A percentile compares a stretch with the other conserved stretches of the same genome.
Conservation (phyloP, 2,329 filamentous ascomycete species). For the Claviceps quebecensis region DNA sequence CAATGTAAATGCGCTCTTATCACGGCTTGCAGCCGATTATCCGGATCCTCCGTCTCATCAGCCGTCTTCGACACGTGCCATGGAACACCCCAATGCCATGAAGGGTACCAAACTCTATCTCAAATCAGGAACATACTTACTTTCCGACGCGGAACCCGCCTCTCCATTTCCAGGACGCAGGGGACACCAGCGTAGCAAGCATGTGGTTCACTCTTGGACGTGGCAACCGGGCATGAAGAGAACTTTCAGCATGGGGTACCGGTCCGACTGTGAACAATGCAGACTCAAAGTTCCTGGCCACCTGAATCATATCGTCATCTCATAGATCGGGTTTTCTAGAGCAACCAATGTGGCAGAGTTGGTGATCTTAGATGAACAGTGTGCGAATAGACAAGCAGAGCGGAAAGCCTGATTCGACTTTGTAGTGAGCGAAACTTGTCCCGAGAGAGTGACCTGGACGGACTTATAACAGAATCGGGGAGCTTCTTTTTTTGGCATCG, state of each 20-base stretch:
- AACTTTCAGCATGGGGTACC: conserved; percentile 65
- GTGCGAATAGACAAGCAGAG: background rate
- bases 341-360: background rate
- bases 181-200: conserved; percentile 43
- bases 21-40: conserved; percentile 6
- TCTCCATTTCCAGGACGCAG: conserved; percentile 35
- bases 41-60: conserved; percentile 10
- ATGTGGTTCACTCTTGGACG: conserved; percentile 48
- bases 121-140: conserved; percentile 8
- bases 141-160: conserved; percentile 21
- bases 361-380: background rate
- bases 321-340: conserved; percentile 25
- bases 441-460: too few species aligned
- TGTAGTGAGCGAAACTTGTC: background rate
- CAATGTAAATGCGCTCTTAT: background rate
- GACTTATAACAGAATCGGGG: too few species aligned
- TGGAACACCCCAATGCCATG: conserved; percentile 25
- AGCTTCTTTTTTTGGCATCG: too few species aligned
- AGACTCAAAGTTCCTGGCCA: conserved; percentile 60
- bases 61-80: conserved; percentile 19
- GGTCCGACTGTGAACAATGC: conserved; percentile 68
- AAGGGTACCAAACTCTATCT: conserved; percentile 21
- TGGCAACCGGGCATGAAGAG: conserved; percentile 51
- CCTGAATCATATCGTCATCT: conserved; percentile 65
- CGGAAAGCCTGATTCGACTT: background rate